Conservation (phyloP, 352 stramenopile genomes). For the Elongisporangium prolatum region DNA sequence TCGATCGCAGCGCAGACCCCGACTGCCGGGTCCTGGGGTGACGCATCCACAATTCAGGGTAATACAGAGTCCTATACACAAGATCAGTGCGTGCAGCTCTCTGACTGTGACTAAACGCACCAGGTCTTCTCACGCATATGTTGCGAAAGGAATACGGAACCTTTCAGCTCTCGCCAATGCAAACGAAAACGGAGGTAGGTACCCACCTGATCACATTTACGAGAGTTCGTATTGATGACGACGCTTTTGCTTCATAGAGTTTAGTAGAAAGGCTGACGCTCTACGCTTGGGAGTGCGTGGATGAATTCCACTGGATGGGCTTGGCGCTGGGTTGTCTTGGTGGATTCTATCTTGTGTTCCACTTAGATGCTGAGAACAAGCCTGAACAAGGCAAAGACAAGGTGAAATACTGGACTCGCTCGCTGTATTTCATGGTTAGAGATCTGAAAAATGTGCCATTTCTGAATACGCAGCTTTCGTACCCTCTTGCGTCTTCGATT, state of each 20-base stretch:
- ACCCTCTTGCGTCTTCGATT: background rate
- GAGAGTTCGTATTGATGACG: background rate
- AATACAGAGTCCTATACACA: background rate
- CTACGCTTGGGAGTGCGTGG: conserved; percentile 21
- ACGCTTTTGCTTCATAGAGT: conserved; percentile 8
- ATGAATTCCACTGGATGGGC: conserved; percentile 22
- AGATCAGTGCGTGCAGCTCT: background rate
- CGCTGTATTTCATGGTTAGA: background rate
- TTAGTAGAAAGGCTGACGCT: conserved; percentile 17
- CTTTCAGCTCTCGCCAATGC: conserved; percentile 82
- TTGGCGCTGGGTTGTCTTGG: conserved; percentile 17
- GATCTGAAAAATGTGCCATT: background rate
- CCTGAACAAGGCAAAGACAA: conserved; percentile 3
- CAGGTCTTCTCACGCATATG: conserved; percentile 58
- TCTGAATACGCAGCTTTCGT: background rate
- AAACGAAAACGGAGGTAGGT: conserved; percentile 31
- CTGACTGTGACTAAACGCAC: background rate
- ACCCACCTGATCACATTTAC: background rate
- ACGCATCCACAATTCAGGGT: conserved; percentile 56
- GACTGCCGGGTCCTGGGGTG: conserved; percentile 85
- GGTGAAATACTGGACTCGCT: background rate
- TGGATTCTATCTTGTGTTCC: conserved; percentile 7
- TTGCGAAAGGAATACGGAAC: conserved; percentile 89
- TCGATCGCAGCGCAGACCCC: conserved; percentile 19
- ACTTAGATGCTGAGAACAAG: background rate